These are phyloP conservation scores for Lasiosphaeria ovina DNA, from an alignment of 495 filamentous ascomycete genomes.

Conservation along the genomic window DNA sequence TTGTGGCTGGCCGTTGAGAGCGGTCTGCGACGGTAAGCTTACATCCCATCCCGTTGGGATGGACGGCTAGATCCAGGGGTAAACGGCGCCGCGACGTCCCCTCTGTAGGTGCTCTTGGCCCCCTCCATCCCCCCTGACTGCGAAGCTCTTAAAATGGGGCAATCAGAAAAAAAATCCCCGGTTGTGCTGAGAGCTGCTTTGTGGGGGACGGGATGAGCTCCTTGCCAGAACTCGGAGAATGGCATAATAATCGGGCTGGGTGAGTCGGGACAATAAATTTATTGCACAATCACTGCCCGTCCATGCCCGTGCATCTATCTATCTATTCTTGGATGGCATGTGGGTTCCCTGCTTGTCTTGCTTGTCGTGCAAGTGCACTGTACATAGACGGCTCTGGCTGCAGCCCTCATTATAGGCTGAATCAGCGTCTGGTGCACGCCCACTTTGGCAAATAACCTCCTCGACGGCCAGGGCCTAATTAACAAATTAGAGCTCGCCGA, in stretches of 20 bases:
- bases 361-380: slow-evolving; percentile 1
- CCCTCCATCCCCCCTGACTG: too few species aligned
- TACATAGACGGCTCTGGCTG: not conserved
- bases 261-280: slow-evolving; percentile 4
- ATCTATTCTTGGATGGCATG: slow-evolving; percentile 13
- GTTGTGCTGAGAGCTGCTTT: not conserved
- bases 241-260: not conserved
- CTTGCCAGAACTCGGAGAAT: not conserved
- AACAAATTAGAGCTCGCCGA: not conserved
- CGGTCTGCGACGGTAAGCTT: too few species aligned
- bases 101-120: too few species aligned
- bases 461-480: not conserved
- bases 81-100: too few species aligned
- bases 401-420: not conserved
- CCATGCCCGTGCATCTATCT: not conserved
- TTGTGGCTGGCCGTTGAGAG: too few species aligned
- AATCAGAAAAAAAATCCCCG: slow-evolving; percentile 3
- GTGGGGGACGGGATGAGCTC: slow-evolving; percentile 4
- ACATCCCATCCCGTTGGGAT: too few species aligned
- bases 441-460: slow-evolving; percentile 18
- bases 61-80: too few species aligned
- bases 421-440: slow-evolving; percentile 1
- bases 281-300: not conserved
- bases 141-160: too few species aligned
- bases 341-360: not conserved